These are phyloP conservation scores for Psilocybe azurescens DNA, from an alignment of 768 basidiomycete species.

Conservation along the genomic window DNA sequence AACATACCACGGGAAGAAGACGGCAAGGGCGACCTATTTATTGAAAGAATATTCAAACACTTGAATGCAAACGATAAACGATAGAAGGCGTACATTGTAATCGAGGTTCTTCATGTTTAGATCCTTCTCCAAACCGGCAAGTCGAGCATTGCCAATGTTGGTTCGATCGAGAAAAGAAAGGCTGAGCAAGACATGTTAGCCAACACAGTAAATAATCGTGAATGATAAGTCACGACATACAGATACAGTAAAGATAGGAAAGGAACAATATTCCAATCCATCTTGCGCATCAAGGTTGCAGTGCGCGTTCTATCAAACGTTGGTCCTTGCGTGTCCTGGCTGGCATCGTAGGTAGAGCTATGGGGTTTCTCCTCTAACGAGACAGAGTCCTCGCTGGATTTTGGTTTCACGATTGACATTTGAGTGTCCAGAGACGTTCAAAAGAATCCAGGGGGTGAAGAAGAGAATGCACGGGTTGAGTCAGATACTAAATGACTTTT, in stretches of 20 bases:
- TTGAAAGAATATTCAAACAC: neutral
- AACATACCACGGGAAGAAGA: constrained; percentile 38
- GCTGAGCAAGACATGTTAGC: constrained; percentile 16
- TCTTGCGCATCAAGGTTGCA: constrained; percentile 30
- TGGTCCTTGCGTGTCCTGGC: constrained; percentile 11
- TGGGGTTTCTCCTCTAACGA: constrained; percentile 19
- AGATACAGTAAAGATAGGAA: constrained; percentile 36
- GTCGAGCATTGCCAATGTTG: constrained; percentile 38
- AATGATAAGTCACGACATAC: constrained; percentile 19
- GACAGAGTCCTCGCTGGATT: constrained; percentile 18
- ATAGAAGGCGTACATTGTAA: constrained; percentile 27
- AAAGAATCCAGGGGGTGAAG: neutral
- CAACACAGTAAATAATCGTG: neutral
- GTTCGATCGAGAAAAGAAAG: constrained; percentile 37
- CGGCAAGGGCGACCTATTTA: constrained; percentile 32
- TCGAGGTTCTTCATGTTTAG: constrained; percentile 33
- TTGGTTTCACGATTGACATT: constrained; percentile 26
- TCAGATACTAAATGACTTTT: constrained; percentile 7
- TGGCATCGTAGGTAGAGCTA: constrained; percentile 7
- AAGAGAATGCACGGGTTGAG: neutral
- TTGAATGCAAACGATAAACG: neutral
- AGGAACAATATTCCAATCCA: constrained; percentile 37
- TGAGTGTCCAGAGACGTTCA: constrained; percentile 6
- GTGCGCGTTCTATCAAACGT: constrained; percentile 22
- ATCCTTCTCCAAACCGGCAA: constrained; percentile 32